Percentiles rank a stretch among this genome's conserved stretches.
These are phyloP conservation scores for Thermochaetoides dissita DNA, from an alignment of 2,329 filamentous ascomycete species.

Conservation along the genomic window DNA sequence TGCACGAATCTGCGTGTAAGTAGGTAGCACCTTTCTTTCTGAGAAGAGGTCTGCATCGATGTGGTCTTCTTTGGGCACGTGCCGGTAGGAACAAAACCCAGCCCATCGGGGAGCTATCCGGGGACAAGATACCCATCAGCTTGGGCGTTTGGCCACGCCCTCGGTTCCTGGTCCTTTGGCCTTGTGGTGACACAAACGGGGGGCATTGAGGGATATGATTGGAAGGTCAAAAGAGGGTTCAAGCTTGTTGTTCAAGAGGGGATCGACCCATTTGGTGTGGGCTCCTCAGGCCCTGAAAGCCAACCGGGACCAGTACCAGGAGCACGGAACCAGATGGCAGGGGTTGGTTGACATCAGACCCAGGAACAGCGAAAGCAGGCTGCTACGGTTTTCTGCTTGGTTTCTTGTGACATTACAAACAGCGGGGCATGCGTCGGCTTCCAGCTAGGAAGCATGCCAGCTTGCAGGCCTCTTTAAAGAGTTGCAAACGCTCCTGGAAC, in stretches of 20 bases:
- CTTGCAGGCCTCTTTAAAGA: no score
- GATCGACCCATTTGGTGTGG: conserved; percentile 4
- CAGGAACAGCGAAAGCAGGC: neutral
- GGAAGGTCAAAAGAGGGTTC: no score
- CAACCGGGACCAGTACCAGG: conserved; percentile 12
- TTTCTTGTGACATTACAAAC: no score
- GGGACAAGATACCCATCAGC: no score
- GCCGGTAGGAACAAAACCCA: neutral
- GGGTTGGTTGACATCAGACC: conserved; percentile 1
- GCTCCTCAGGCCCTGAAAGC: conserved; percentile 1
- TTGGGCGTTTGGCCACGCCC: neutral
- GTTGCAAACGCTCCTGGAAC: no score
- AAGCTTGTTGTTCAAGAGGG: no score
- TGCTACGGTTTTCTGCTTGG: neutral
- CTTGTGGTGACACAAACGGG: neutral
- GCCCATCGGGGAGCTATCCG: conserved; percentile 1
- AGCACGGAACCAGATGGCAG: conserved; percentile 9
- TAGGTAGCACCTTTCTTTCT: neutral
- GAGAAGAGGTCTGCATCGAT: no score
- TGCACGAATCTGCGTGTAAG: neutral
- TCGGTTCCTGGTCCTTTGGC: no score
- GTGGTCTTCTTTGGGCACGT: neutral
- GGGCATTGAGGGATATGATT: neutral
- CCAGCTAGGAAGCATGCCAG: no score
- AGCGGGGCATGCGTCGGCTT: no score